Conservation (phyloP, 768 basidiomycete genomes). For the Boletus coccyginus region DNA sequence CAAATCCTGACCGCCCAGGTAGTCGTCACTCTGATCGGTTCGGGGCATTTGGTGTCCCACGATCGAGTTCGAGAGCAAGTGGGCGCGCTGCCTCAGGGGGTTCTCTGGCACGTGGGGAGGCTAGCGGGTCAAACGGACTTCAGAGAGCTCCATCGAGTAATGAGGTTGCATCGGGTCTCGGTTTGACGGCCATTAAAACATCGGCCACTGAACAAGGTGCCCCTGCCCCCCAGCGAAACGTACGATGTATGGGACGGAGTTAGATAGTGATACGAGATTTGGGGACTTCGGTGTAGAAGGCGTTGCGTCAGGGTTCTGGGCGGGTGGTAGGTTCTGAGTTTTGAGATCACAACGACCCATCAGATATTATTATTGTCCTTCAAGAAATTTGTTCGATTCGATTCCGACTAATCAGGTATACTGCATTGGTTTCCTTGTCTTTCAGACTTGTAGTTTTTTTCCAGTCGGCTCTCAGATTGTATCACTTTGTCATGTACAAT, state of each 20-base stretch:
- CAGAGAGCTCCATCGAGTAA: constrained; percentile 41
- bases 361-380: constrained; percentile 2
- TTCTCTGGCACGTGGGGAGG: constrained; percentile 25
- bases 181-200: constrained; percentile 39
- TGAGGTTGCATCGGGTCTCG: constrained; percentile 44
- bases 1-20: constrained; percentile 31
- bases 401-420: constrained; percentile 8
- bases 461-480: constrained; percentile 9
- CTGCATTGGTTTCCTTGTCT: constrained; percentile 2
- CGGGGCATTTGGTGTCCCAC: constrained; percentile 31
- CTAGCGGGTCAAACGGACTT: constrained; percentile 24
- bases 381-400: constrained; percentile 1
- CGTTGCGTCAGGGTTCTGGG: constrained; percentile 72
- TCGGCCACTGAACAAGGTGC: constrained; percentile 39
- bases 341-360: background rate
- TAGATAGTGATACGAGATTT: constrained; percentile 79
- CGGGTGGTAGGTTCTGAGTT: constrained; percentile 43
- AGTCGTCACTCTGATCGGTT: constrained; percentile 33
- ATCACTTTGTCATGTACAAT: constrained; percentile 21
- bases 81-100: constrained; percentile 28
- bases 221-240: constrained; percentile 51
- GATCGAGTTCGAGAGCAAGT: constrained; percentile 38
- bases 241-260: constrained; percentile 83
- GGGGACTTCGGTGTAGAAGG: constrained; percentile 82
- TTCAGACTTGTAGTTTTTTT: background rate